Conservation (phyloP, 2,329 filamentous ascomycete species). For the Penicillium concentricum region DNA sequence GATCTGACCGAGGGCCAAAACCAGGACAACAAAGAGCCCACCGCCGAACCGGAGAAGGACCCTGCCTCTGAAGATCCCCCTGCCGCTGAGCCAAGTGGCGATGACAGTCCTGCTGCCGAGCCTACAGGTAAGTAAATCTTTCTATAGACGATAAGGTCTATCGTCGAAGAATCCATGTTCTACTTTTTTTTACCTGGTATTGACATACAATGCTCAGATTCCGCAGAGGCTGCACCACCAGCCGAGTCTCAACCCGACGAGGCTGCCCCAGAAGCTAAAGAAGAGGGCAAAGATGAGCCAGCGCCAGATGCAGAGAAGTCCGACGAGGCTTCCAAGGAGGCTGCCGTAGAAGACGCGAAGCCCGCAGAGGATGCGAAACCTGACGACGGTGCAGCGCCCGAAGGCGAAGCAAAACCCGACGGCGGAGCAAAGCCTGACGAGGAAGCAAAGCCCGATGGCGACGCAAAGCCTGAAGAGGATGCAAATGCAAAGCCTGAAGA, state of each 20-base stretch:
- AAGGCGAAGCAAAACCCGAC: constrained; percentile 14
- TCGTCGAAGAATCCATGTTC: not conserved
- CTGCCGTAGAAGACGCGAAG: constrained; percentile 15
- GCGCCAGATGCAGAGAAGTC: constrained; percentile 15
- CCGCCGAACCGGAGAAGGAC: constrained; percentile 33
- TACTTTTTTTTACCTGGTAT: not conserved
- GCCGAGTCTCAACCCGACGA: constrained; percentile 22
- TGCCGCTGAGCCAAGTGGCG: constrained; percentile 23
- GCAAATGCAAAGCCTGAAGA: not conserved
- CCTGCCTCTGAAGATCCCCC: constrained; percentile 21
- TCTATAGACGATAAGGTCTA: not conserved
- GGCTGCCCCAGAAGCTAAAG: constrained; percentile 23
- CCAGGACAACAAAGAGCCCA: constrained; percentile 36
- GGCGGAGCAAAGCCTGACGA: constrained; percentile 8
- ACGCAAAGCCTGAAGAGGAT: not conserved
- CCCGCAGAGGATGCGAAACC: constrained; percentile 12
- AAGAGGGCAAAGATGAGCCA: constrained; percentile 22
- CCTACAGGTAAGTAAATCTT: constrained; percentile 29
- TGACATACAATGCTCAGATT: constrained; percentile 23
- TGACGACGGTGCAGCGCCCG: constrained; percentile 8
- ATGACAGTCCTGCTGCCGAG: constrained; percentile 29
- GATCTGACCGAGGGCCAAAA: constrained; percentile 38
- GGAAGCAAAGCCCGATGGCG: not conserved
- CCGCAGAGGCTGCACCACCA: constrained; percentile 28
- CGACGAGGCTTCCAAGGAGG: constrained; percentile 13